phyloP scores from a whole-genome alignment of 2,329 filamentous ascomycete species.

The Fusarium sp. region DNA sequence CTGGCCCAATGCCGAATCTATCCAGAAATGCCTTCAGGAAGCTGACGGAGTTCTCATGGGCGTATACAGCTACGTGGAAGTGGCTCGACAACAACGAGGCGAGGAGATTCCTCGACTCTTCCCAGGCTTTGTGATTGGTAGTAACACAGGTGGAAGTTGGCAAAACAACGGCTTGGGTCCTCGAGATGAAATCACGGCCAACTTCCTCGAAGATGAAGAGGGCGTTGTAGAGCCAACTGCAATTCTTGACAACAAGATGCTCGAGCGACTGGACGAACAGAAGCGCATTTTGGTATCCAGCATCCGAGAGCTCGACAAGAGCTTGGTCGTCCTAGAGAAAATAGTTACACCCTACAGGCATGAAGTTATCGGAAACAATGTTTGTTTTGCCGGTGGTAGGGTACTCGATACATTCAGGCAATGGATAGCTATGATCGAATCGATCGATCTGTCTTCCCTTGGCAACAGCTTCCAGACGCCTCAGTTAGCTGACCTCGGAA shows the following conservation, averaged over 20 bases:
- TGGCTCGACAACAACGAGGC: conserved; percentile 90
- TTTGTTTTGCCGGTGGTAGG: conserved; percentile 81
- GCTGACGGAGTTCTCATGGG: conserved; percentile 96
- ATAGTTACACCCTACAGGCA: conserved; percentile 83
- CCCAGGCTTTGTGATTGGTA: conserved; percentile 92
- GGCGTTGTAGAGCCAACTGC: conserved; percentile 75
- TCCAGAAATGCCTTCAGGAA: conserved; percentile 94
- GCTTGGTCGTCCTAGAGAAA: conserved; percentile 80
- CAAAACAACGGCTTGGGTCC: conserved; percentile 74
- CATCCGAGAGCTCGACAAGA: conserved; percentile 88
- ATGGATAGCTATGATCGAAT: conserved; percentile 91
- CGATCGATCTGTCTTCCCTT: conserved; percentile 85
- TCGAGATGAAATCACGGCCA: conserved; percentile 78
- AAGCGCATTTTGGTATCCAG: conserved; percentile 87
- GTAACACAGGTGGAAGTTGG: conserved; percentile 87
- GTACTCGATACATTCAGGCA: conserved; percentile 90
- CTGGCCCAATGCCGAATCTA: conserved; percentile 92
- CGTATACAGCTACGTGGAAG: conserved; percentile 95
- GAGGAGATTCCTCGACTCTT: conserved; percentile 93
- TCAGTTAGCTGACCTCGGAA: conserved; percentile 85
- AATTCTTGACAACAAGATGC: conserved; percentile 77
- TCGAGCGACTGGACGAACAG: conserved; percentile 87
- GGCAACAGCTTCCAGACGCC: conserved; percentile 84
- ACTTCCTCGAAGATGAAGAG: conserved; percentile 88
- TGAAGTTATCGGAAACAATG: conserved; percentile 80